Evolutionary conservation across 495 filamentous ascomycete genomes (phyloP), one percentile per base, ranked within the genome.

Genomic region (Neurospora cerealis): DNA sequence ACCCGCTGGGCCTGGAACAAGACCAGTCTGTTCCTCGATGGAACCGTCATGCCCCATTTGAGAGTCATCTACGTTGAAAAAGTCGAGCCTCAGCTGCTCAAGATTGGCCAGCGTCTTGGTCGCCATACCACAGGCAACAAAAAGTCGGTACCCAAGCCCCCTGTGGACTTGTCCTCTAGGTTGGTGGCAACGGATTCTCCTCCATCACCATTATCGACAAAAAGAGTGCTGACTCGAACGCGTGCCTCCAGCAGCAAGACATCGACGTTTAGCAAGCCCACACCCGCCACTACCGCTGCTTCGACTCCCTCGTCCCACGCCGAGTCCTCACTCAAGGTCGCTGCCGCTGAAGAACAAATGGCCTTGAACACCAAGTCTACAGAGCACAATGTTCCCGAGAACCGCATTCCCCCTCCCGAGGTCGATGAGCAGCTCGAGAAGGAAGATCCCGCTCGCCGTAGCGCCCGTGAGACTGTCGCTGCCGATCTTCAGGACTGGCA

Each of bases 21-120:
- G 39, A 87, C 86, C 2, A 87, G 87, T 69, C 81, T 86, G n/a
- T 93, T 97, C 76, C 83, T 93, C 15, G 89, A 92, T 70, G 86
- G 89, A 60, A 92, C 88, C 3, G 77, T 97, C 15, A 96, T 92
- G 92, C 94, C 94, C 9, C 89, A 90, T 76, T 32, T 98, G 8
- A 87, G 91, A 37, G 87, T 93, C 34, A 82, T 97, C 13, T 98
- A 97, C 76, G 90, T 91, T 40, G 89, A 96, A 79, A 96, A 95
- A 76, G 95, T 99, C 9, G 94, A 98, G 82, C 96, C 96, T 13
- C 96, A 99, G 79, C 87, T 99, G 1, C 89, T 96, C 69, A 92
- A 93, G 75, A 98, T 99, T 75, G 90, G 93, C 17, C 92, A 98
- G 83, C 88, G 95, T 11, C 87, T 99, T 19, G 96, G 94, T 7